Base-by-base conservation (phyloP, 441 rosid genomes). In the Jatropha podagrica region DNA sequence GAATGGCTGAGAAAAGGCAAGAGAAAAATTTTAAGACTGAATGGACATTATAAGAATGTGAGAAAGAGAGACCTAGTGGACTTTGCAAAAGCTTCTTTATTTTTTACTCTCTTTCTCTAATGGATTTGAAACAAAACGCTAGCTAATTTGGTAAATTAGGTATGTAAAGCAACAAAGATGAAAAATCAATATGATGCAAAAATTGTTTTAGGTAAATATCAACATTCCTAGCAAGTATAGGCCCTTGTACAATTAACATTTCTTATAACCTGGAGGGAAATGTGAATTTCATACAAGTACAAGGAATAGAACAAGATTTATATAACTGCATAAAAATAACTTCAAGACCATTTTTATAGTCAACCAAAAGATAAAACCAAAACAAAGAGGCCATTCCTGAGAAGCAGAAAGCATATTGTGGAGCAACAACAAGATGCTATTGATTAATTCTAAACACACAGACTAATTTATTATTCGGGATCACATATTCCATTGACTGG, bases 1-100 rank as follows among this genome's bases (percentile, higher is more conserved):
- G 81, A 92, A 91, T 4, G 98, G 98, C 97, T 95, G 91, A 38
- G 18, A 65, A 65, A 68, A 59, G 42, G 62, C 69, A 56, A 61
- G 54, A 2, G 38, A n/a, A 55, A 7, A 76, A 58, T 11, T 26
- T 61, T 37, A 42, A 17, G 7, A 52, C 48, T 56, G 15, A 11
- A 72, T 41, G 68, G 2, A n/a, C 26, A 67, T 17, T 26, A 23
- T 11, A 18, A 63, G 23, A 18, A 26, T 65, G 65, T 23, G 40
- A 58, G 18, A 65, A 61, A 14, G 18, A 60, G 8, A 9, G 62
- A 32, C 32, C 2, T 26, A 58, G 11, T 4, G 20, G 2, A 56
- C 23, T 7, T 17, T n/a, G 60, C 60, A 18, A 56, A n/a, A 56
- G 32, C 32, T 32, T 32, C 32, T 32, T 8, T 58, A 4, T 58